Evolutionary conservation across 2,329 filamentous ascomycete species (phyloP).

Genomic region (Botryotinia narcissicola): DNA sequence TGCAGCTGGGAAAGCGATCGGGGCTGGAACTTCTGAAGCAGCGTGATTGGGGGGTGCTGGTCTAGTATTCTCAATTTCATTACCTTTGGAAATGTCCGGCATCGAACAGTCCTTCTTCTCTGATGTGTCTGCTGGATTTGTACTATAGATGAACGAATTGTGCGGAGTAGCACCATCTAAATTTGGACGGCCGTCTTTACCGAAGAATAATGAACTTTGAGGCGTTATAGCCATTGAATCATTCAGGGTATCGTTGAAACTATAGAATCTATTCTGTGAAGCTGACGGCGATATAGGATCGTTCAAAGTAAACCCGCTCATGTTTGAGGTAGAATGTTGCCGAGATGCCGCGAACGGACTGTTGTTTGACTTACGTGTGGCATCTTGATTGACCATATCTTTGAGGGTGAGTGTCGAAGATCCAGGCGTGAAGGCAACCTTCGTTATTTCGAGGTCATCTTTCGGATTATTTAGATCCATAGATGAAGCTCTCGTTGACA

Average conservation of each 20-base stretch:
- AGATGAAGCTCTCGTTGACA: constrained; percentile 1
- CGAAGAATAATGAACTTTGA: neutral
- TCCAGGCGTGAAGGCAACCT: neutral
- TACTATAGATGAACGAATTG: neutral
- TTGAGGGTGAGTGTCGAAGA: neutral
- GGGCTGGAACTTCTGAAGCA: constrained; percentile 3
- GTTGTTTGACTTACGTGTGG: neutral
- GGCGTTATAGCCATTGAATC: neutral
- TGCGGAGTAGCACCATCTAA: neutral
- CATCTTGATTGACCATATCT: neutral
- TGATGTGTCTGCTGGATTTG: neutral
- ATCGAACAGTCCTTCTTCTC: neutral
- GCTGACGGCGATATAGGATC: neutral
- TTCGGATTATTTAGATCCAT: neutral
- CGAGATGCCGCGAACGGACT: neutral
- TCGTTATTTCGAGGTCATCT: neutral
- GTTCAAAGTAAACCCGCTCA: constrained; percentile 10
- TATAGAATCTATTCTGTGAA: neutral
- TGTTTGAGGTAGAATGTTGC: constrained; percentile 1
- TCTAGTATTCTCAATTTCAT: neutral
- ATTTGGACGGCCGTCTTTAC: neutral
- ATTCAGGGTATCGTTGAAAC: neutral
- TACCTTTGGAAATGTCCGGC: neutral
- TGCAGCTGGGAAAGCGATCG: neutral
- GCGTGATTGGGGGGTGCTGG: neutral